Evolutionary conservation across 768 basidiomycete genomes (phyloP).

Genomic region (Piloderma croceum): DNA sequence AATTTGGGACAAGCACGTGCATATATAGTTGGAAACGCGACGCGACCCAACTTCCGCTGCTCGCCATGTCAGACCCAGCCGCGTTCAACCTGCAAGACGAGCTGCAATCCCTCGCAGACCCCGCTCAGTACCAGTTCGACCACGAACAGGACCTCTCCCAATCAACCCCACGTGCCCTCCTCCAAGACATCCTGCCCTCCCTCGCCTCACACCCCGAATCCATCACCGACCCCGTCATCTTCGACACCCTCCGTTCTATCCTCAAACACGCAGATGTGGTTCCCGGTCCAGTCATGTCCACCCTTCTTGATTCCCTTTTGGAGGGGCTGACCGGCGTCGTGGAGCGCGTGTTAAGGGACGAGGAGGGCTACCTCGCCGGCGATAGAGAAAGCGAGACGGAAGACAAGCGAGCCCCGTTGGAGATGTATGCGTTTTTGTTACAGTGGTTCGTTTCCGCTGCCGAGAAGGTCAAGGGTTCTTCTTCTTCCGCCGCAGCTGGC

Average conservation of each 20-base stretch:
- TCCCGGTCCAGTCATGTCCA: constrained; percentile 64
- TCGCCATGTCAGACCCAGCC: too few relatives aligned
- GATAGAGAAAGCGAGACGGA: too few relatives aligned
- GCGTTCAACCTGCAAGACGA: constrained; percentile 78
- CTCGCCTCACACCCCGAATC: constrained; percentile 69
- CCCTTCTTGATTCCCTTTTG: constrained; percentile 80
- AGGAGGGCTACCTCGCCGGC: too few relatives aligned
- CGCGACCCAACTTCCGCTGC: too few relatives aligned
- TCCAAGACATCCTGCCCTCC: constrained; percentile 53
- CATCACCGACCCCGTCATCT: constrained; percentile 60
- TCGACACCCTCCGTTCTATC: constrained; percentile 78
- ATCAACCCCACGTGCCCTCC: constrained; percentile 47
- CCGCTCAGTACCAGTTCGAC: constrained; percentile 57
- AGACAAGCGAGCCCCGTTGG: constrained; percentile 67
- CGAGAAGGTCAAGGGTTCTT: constrained; percentile 64
- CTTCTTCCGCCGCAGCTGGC: too few relatives aligned
- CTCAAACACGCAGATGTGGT: constrained; percentile 69
- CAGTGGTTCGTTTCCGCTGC: constrained; percentile 83
- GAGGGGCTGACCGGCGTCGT: constrained; percentile 72
- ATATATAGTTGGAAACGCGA: too few relatives aligned
- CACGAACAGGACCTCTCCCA: constrained; percentile 60
- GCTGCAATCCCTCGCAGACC: constrained; percentile 57
- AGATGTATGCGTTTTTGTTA: constrained; percentile 90
- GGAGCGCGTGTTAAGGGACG: constrained; percentile 63
- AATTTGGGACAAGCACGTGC: too few relatives aligned